Evolutionary conservation across 805 yeast genomes (phyloP).

Genomic region (Yamadazyma takamatsuzukensis): DNA sequence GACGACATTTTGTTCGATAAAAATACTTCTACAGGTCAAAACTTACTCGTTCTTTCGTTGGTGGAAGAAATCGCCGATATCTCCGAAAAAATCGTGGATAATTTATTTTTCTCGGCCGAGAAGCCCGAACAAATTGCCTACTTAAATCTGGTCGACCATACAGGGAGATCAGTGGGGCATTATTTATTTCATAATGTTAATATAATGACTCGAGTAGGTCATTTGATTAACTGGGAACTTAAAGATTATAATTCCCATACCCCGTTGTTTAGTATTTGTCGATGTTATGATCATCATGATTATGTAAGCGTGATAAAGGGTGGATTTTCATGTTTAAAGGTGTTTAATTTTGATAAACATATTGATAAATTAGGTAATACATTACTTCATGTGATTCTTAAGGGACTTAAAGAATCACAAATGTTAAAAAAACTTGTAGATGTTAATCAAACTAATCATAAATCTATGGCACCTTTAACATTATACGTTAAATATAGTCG

Average conservation of each 20-base stretch:
- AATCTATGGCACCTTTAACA: slow-evolving; percentile 66
- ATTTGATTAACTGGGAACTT: slow-evolving; percentile 61
- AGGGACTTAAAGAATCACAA: slow-evolving; percentile 35
- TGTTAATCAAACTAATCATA: slow-evolving; percentile 58
- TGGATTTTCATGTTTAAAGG: slow-evolving; percentile 41
- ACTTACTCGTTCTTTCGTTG: slow-evolving; percentile 61
- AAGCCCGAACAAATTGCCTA: slow-evolving; percentile 46
- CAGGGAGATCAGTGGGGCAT: slow-evolving; percentile 68
- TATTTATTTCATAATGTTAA: slow-evolving; percentile 57
- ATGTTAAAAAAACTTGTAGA: slow-evolving; percentile 31
- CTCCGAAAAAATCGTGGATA: slow-evolving; percentile 38
- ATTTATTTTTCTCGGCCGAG: slow-evolving; percentile 41
- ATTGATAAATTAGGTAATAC: slow-evolving; percentile 73
- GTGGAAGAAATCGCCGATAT: slow-evolving; percentile 48
- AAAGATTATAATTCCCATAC: slow-evolving; percentile 69
- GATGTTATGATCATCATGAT: slow-evolving; percentile 75
- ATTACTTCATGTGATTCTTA: slow-evolving; percentile 65
- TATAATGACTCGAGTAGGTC: slow-evolving; percentile 53
- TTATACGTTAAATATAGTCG: slow-evolving; percentile 68
- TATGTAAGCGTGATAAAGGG: slow-evolving; percentile 48
- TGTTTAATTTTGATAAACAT: slow-evolving; percentile 56
- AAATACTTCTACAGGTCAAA: slow-evolving; percentile 48
- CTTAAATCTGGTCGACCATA: slow-evolving; percentile 47
- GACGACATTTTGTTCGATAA: slow-evolving; percentile 69
- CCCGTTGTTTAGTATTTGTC: slow-evolving; percentile 68